phyloP scores from a whole-genome alignment of 345 rosid species.

The Citrus hindsii region DNA sequence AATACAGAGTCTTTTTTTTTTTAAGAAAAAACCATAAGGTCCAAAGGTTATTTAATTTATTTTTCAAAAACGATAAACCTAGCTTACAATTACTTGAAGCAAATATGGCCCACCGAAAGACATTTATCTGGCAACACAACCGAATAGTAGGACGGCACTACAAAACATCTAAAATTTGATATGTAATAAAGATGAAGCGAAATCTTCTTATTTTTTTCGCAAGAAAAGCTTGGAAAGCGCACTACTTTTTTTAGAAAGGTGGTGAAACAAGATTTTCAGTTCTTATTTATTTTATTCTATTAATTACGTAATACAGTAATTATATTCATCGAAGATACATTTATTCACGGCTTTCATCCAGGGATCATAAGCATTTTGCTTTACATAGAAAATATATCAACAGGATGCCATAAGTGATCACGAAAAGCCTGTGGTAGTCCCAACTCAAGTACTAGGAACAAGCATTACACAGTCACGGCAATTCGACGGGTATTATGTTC shows the following conservation, averaged over 20 bases:
- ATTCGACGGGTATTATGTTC: conserved; percentile 51
- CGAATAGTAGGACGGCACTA: background rate
- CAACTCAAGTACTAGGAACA: background rate
- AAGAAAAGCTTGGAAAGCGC: background rate
- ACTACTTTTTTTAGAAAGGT: too few relatives aligned
- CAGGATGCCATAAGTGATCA: background rate
- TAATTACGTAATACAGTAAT: background rate
- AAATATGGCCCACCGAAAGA: too few relatives aligned
- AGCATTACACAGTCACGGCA: conserved; percentile 22
- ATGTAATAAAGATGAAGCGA: too few relatives aligned
- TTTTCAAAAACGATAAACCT: too few relatives aligned
- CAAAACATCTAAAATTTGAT: too few relatives aligned
- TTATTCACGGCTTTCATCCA: background rate
- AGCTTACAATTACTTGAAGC: too few relatives aligned
- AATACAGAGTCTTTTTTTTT: too few relatives aligned
- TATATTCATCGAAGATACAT: background rate
- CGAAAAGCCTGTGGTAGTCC: background rate
- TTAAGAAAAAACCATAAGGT: too few relatives aligned
- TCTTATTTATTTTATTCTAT: background rate
- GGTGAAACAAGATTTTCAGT: too few relatives aligned
- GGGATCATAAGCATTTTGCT: background rate
- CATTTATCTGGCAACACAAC: background rate
- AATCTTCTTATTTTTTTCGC: background rate
- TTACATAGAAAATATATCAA: background rate
- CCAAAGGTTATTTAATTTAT: too few relatives aligned